These are phyloP conservation scores for Fusarium proliferatum DNA, from an alignment of 2,329 filamentous ascomycete genomes.

Conservation along the genomic window DNA sequence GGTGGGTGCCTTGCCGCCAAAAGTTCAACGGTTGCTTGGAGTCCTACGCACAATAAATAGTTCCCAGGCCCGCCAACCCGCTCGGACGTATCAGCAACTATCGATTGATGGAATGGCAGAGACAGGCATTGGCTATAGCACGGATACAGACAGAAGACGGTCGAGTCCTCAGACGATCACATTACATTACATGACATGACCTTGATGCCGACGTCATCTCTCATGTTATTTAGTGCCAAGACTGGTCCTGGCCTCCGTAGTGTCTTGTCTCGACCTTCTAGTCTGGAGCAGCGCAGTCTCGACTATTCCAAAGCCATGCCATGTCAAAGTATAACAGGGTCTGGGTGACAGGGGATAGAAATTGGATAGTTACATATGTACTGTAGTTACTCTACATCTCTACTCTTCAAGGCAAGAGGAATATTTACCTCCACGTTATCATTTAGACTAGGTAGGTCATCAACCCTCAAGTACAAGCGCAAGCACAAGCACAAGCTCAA, in stretches of 20 bases:
- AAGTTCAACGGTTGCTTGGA: not conserved
- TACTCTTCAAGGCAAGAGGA: not conserved
- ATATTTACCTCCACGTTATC: not conserved
- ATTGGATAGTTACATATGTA: not conserved
- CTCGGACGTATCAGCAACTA: not conserved
- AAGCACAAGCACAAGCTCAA: not conserved
- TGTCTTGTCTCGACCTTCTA: constrained; percentile 34
- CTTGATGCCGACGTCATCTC: constrained; percentile 29
- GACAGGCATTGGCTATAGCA: not conserved
- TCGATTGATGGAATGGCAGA: not conserved
- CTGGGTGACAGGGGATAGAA: constrained; percentile 18
- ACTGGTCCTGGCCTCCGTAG: constrained; percentile 30
- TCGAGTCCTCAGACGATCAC: constrained; percentile 3
- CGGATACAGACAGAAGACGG: not conserved
- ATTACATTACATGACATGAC: not conserved
- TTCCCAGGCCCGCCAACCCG: not conserved
- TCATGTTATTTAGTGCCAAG: constrained; percentile 7
- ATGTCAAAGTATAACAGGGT: constrained; percentile 22
- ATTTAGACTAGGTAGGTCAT: not conserved
- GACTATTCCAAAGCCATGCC: constrained; percentile 26
- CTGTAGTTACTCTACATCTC: not conserved
- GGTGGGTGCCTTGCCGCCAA: not conserved
- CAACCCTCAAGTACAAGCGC: not conserved
- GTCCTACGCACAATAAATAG: not conserved
- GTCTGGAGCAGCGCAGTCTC: constrained; percentile 22